Percentiles rank a stretch among this genome's conserved stretches.
Evolutionary conservation across 2,329 filamentous ascomycete genomes (phyloP).

Genomic region (Berkeleyomyces basicola): DNA sequence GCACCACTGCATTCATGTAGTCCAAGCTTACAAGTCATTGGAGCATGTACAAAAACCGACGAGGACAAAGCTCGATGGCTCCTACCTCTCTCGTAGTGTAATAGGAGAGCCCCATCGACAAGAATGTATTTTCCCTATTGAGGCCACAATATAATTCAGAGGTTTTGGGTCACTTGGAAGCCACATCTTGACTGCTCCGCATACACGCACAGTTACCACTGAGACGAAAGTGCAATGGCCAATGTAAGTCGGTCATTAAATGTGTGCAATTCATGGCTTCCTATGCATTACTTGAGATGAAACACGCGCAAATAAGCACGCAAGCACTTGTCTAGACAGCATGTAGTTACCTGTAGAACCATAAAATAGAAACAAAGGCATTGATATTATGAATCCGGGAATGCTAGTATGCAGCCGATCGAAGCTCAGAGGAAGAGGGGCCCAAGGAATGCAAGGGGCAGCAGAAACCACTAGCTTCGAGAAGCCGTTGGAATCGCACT

Average conservation of each 20-base stretch:
- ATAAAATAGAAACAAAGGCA: neutral
- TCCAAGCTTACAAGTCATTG: too few species aligned
- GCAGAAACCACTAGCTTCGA: slow-evolving; percentile 1
- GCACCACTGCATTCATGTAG: neutral
- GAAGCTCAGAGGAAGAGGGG: neutral
- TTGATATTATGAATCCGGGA: neutral
- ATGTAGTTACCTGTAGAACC: neutral
- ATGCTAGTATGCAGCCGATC: neutral
- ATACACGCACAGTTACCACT: neutral
- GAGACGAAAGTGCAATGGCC: neutral
- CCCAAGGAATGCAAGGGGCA: neutral
- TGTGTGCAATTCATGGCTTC: neutral
- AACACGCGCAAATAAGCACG: neutral
- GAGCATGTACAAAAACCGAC: too few species aligned
- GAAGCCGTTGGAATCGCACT: neutral
- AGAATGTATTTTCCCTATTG: too few species aligned
- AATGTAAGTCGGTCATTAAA: neutral
- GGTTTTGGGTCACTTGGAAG: neutral
- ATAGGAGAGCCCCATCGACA: too few species aligned
- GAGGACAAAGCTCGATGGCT: too few species aligned
- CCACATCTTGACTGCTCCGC: too few species aligned
- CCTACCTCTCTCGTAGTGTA: too few species aligned
- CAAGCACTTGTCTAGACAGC: neutral
- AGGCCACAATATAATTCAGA: neutral
- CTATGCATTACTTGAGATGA: neutral